These are phyloP conservation scores for Solanum habrochaites DNA, from an alignment of 257 asterid species.

Conservation along the genomic window DNA sequence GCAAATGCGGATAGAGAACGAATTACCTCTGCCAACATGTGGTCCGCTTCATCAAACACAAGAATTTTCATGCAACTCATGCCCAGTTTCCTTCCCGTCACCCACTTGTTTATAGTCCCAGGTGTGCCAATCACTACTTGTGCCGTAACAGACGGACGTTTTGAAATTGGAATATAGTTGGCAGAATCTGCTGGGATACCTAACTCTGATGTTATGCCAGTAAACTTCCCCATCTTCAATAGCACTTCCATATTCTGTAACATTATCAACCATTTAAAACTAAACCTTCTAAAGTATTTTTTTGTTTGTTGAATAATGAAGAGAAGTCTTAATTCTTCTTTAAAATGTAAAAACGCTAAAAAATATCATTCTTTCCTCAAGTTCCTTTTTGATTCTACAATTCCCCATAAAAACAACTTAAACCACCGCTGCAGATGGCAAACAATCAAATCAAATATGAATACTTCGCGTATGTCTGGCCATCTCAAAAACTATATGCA, in stretches of 20 bases:
- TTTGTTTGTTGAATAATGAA: neutral
- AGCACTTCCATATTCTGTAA: slow-evolving; percentile 87
- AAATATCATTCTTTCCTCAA: neutral
- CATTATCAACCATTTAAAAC: neutral
- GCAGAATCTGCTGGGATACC: slow-evolving; percentile 54
- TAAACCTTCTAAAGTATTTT: neutral
- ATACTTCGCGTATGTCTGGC: neutral
- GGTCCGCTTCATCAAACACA: slow-evolving; percentile 96
- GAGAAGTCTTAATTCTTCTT: neutral
- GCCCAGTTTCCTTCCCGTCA: slow-evolving; percentile 52
- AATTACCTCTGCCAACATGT: slow-evolving; percentile 80
- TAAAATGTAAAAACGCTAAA: neutral
- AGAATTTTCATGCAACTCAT: slow-evolving; percentile 70
- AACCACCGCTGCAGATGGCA: neutral
- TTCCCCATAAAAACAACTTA: neutral
- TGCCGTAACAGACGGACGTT: slow-evolving; percentile 51
- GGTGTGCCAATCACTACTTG: slow-evolving; percentile 95
- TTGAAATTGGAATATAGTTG: slow-evolving; percentile 35
- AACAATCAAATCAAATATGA: neutral
- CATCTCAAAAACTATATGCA: neutral
- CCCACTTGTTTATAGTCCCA: slow-evolving; percentile 73
- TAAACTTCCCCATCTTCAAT: slow-evolving; percentile 80
- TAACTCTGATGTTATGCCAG: slow-evolving; percentile 65
- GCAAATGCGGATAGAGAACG: neutral
- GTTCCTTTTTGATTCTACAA: neutral